Evolutionary conservation across 495 filamentous ascomycete species (phyloP), one percentile per base, ranked within the genome.

Genomic region (Talaromyces borbonicus): DNA sequence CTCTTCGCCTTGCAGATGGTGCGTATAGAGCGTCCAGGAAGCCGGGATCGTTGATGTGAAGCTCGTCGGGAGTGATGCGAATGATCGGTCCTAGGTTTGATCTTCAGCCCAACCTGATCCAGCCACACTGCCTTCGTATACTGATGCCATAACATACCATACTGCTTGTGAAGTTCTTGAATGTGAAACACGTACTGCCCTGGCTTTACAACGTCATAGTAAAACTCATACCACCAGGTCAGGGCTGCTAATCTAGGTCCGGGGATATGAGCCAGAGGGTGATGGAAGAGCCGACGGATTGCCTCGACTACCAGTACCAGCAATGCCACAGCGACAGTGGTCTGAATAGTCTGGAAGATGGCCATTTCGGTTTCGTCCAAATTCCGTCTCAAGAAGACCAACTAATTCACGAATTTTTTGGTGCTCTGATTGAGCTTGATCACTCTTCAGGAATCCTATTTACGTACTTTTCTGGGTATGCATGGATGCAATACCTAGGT

Each of bases 1-100:
- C 53, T 40, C 59, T 47, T 8, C 36, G 41, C 19, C 19, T 18
- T 32, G 46, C 44, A 0, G 43, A 52, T 6, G 43, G 44, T 8
- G 54, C 46, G 41, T 60, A 64, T 15, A 64, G 46, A 2, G 55
- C 49, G 41, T 62, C 61, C 23, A 58, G 44, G 53, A 59, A 66
- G 11, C 48, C 51, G 25, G 53, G 24, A 49, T 64, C 59, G 20
- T 58, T 50, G 47, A 69, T 50, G 39, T 65, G 61, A 27, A 69
- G 42, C 43, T 69, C 66, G 31, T 54, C 50, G 12, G 66, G 65
- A 22, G 49, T 65, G 36, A 69, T 56, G 5, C 65, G 62, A 23
- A 67, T 49, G 32, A 68, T 61, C 11, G 66, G 65, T 20, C 65
- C 62, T 67, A 19, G n/a, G n/a, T n/a, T n/a, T n/a, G n/a, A n/a